These are phyloP conservation scores for Triticum timopheevii DNA, from an alignment of 176 grass and related monocot genomes.

Conservation along the genomic window DNA sequence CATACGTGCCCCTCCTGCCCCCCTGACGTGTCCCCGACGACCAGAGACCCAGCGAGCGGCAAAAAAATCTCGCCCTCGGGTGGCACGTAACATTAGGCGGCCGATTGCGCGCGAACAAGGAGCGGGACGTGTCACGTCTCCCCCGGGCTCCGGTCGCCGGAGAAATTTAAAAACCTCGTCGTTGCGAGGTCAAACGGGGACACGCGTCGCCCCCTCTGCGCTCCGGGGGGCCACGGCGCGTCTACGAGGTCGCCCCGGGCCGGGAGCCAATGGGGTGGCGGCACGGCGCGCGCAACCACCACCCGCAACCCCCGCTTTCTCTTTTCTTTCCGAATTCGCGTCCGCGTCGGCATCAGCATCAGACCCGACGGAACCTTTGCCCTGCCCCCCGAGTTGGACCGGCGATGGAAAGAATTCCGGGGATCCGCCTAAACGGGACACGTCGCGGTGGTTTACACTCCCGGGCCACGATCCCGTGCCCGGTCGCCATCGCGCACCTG, in stretches of 20 bases:
- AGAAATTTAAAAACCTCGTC: too few relatives aligned
- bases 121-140: neutral
- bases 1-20: neutral
- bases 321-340: neutral
- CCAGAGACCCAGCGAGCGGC: neutral
- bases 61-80: neutral
- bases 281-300: neutral
- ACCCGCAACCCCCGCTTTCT: too few relatives aligned
- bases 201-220: neutral
- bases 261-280: neutral
- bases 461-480: neutral
- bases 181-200: neutral
- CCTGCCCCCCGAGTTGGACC: neutral
- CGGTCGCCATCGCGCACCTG: neutral
- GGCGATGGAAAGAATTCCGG: neutral
- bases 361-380: neutral
- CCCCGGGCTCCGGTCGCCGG: neutral
- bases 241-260: neutral
- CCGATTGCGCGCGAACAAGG: neutral
- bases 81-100: neutral
- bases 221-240: neutral
- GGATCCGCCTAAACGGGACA: neutral
- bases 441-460: neutral
- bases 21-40: neutral
- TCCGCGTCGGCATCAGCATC: neutral